A percentile compares a stretch with the other conserved stretches of the same genome.
Conservation (phyloP, 176 grass and related monocot species). For the Oryza glaberrima region DNA sequence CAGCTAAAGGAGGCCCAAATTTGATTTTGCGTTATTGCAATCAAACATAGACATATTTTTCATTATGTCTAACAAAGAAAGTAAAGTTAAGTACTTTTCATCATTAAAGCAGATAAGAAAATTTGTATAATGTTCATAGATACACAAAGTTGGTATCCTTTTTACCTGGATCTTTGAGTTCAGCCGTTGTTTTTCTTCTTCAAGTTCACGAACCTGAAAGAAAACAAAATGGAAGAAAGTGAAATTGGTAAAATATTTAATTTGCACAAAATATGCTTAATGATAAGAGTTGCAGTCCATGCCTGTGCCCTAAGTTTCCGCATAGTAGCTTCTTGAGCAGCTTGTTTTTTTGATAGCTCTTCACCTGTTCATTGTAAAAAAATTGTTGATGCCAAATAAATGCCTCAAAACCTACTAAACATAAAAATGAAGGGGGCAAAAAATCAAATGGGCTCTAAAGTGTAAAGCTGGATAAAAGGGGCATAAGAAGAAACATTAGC, state of each 20-base stretch:
- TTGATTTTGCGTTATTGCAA: conserved; percentile 27
- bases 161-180: conserved; percentile 98
- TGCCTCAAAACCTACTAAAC: conserved; percentile 15
- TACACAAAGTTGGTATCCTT: not conserved
- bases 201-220: conserved; percentile 92
- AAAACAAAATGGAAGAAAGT: conserved; percentile 19
- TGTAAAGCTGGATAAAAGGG: conserved; percentile 13
- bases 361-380: conserved; percentile 72
- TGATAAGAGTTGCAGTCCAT: conserved; percentile 45
- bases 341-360: conserved; percentile 98
- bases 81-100: conserved; percentile 13
- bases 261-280: conserved; percentile 14
- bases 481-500: conserved; percentile 10
- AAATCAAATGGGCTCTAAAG: not conserved
- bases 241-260: conserved; percentile 23
- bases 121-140: not conserved
- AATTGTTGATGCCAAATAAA: conserved; percentile 4
- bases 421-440: not conserved
- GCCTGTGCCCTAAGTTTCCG: conserved; percentile 96
- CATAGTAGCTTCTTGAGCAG: conserved; percentile 98
- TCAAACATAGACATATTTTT: conserved; percentile 23
- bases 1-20: not conserved
- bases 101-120: conserved; percentile 13
- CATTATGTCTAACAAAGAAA: conserved; percentile 10
- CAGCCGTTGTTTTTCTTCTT: conserved; percentile 95